Evolutionary conservation across 306 rosid species (phyloP).

Genomic region (Acmispon strigosus): DNA sequence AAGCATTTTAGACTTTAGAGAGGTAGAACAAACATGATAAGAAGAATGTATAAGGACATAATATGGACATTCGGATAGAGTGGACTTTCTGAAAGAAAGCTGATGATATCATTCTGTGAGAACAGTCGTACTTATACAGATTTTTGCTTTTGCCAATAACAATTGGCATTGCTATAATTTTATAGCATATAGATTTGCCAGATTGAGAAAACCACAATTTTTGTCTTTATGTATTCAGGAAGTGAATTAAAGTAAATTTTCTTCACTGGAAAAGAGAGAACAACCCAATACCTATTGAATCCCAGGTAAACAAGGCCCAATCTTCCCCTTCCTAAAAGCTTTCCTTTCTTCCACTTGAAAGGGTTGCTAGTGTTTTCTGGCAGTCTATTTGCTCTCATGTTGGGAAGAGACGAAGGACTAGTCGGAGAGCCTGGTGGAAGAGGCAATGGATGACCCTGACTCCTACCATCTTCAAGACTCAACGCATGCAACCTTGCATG

Average conservation of each 20-base stretch:
- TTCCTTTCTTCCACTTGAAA: constrained; percentile 89
- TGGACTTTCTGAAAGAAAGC: too few species aligned
- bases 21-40: constrained; percentile 11
- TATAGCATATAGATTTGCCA: background rate
- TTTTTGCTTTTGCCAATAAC: background rate
- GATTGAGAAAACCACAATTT: background rate
- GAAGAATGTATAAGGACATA: too few species aligned
- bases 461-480: constrained; percentile 70
- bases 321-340: constrained; percentile 90
- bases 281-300: constrained; percentile 64
- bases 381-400: constrained; percentile 24
- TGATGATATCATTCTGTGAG: too few species aligned
- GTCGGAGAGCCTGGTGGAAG: constrained; percentile 96
- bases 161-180: background rate
- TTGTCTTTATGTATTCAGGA: background rate
- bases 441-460: constrained; percentile 74
- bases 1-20: constrained; percentile 39
- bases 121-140: background rate
- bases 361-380: constrained; percentile 34
- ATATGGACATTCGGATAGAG: too few species aligned
- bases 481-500: constrained; percentile 44
- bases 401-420: constrained; percentile 62
- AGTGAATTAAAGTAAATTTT: constrained; percentile 7
- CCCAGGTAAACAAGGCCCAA: constrained; percentile 95
- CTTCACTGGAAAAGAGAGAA: background rate